Evolutionary conservation across 306 rosid species (phyloP).

Genomic region (Trifolium fragiferum): DNA sequence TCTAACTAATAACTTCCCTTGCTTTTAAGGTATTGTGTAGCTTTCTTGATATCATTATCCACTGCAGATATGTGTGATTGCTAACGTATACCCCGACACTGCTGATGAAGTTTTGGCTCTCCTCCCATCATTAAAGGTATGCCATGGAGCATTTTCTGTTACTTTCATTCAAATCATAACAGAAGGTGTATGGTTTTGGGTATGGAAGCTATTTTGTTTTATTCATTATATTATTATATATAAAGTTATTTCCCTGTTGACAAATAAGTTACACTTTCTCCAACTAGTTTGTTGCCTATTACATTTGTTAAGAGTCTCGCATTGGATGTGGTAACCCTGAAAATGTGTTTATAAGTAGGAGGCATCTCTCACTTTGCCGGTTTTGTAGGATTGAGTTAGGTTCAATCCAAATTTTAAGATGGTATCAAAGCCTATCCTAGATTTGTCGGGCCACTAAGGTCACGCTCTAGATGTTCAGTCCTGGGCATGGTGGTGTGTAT

Average conservation of each 20-base stretch:
- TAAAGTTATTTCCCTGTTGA: constrained; percentile 19
- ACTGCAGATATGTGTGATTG: constrained; percentile 80
- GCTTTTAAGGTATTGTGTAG: constrained; percentile 23
- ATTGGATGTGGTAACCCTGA: not conserved
- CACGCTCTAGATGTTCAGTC: not conserved
- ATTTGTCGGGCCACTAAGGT: not conserved
- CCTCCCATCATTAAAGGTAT: constrained; percentile 85
- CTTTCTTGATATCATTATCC: constrained; percentile 41
- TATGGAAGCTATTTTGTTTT: not conserved
- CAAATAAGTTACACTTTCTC: not conserved
- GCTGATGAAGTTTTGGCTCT: constrained; percentile 82
- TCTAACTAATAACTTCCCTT: constrained; percentile 27
- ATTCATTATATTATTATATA: not conserved
- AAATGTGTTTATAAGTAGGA: not conserved
- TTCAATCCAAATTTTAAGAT: not conserved
- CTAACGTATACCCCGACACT: constrained; percentile 78
- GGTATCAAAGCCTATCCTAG: not conserved
- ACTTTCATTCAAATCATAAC: not conserved
- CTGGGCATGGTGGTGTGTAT: not conserved
- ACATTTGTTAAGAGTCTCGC: not conserved
- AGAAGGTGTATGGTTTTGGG: not conserved
- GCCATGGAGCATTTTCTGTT: constrained; percentile 20
- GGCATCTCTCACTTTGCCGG: not conserved
- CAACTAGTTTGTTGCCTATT: constrained; percentile 5
- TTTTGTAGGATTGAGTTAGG: not conserved